Percentiles rank a stretch among this genome's conserved stretches.
Evolutionary conservation across 176 grass and related monocot genomes (phyloP).

Genomic region (Miscanthus lutarioriparius): DNA sequence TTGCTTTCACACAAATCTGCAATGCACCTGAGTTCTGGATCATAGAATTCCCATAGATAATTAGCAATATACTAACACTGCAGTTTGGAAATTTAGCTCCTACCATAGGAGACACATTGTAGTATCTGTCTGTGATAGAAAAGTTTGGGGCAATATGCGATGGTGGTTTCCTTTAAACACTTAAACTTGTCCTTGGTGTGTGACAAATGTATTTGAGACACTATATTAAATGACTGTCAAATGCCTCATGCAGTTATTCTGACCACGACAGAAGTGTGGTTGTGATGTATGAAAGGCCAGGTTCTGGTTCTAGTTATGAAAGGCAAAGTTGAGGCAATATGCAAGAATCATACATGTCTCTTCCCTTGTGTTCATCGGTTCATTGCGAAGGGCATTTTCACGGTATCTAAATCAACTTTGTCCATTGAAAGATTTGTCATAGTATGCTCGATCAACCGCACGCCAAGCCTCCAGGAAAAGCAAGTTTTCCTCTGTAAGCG

Average conservation of each 20-base stretch:
- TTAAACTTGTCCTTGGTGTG: not conserved
- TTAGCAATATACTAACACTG: not conserved
- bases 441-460: constrained; percentile 83
- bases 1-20: not conserved
- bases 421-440: constrained; percentile 94
- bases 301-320: not conserved
- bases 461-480: constrained; percentile 98
- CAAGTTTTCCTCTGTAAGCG: constrained; percentile 91
- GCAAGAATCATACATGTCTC: constrained; percentile 76
- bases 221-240: not conserved
- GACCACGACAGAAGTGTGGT: not conserved
- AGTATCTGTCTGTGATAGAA: not conserved
- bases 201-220: not conserved
- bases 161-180: not conserved
- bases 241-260: not conserved
- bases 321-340: not conserved
- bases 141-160: not conserved
- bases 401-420: constrained; percentile 97
- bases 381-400: constrained; percentile 75
- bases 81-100: not conserved
- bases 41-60: not conserved
- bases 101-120: not conserved
- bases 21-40: not conserved
- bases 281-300: not conserved
- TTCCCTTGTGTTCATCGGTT: constrained; percentile 89